Conservation (phyloP, 2,329 filamentous ascomycete genomes). For the Claviceps capensis region DNA sequence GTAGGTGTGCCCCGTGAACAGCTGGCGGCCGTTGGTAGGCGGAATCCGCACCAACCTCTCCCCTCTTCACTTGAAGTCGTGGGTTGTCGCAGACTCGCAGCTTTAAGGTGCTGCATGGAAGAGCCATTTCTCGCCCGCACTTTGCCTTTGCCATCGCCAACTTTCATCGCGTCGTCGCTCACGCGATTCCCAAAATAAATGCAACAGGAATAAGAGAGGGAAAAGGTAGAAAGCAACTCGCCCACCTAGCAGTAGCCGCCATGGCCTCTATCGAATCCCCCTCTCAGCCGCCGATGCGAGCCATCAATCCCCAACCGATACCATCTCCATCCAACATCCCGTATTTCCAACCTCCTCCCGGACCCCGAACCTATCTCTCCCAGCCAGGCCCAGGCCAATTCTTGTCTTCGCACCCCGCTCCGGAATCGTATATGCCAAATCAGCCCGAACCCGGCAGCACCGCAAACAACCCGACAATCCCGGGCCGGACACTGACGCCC, state of each 20-base stretch:
- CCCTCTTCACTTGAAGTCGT: no score
- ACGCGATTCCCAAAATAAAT: not conserved
- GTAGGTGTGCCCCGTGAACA: no score
- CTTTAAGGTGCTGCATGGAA: no score
- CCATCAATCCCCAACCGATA: constrained; percentile 16
- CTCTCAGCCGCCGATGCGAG: constrained; percentile 11
- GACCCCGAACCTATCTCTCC: not conserved
- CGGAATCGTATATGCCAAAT: constrained; percentile 12
- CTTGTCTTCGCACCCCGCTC: constrained; percentile 9
- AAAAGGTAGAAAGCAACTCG: not conserved
- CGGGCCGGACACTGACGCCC: constrained; percentile 9
- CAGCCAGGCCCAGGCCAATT: not conserved
- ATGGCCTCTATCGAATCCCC: constrained; percentile 5
- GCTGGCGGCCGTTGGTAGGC: no score
- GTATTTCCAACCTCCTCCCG: constrained; percentile 6
- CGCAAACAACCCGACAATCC: constrained; percentile 10
- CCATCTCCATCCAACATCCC: constrained; percentile 10
- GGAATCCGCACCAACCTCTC: no score
- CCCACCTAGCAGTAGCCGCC: not conserved
- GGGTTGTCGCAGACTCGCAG: no score
- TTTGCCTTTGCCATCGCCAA: no score
- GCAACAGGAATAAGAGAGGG: not conserved
- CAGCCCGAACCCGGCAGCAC: constrained; percentile 10
- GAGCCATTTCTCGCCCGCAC: no score
- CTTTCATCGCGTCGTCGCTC: no score